Evolutionary conservation across 805 yeast species (phyloP).

Genomic region (Dipodascus albidus): DNA sequence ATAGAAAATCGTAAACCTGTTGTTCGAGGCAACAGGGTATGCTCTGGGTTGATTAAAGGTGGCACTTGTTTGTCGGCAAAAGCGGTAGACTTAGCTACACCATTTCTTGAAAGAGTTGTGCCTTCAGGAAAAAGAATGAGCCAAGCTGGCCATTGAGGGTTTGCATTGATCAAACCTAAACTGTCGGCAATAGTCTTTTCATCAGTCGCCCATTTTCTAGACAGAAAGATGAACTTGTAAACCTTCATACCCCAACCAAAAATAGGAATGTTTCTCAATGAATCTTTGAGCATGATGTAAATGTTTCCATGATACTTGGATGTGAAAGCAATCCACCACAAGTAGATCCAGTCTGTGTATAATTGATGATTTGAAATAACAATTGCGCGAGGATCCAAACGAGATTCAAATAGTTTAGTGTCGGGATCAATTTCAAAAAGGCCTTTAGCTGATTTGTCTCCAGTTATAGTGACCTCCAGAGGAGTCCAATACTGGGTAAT

Average conservation of each 20-base stretch:
- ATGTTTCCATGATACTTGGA: conserved; percentile 53
- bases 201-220: conserved; percentile 81
- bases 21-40: conserved; percentile 70
- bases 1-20: conserved; percentile 69
- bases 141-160: conserved; percentile 46
- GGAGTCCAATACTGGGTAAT: conserved; percentile 23
- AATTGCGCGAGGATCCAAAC: conserved; percentile 42
- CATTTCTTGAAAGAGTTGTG: conserved; percentile 64
- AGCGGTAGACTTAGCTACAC: conserved; percentile 43
- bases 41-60: conserved; percentile 32
- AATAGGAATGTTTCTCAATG: conserved; percentile 58
- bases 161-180: conserved; percentile 41
- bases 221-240: conserved; percentile 66
- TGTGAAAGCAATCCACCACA: conserved; percentile 79
- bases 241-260: conserved; percentile 79
- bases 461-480: conserved; percentile 17
- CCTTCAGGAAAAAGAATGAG: conserved; percentile 89
- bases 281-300: conserved; percentile 66
- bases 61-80: conserved; percentile 40
- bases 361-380: conserved; percentile 87
- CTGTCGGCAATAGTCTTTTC: conserved; percentile 43
- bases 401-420: conserved; percentile 15
- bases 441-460: conserved; percentile 20
- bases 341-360: conserved; percentile 83
- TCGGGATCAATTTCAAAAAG: conserved; percentile 14